Evolutionary conservation across 2,329 filamentous ascomycete species (phyloP), one percentile per base, ranked within the genome.

Genomic region (Arachnomyces sp.): DNA sequence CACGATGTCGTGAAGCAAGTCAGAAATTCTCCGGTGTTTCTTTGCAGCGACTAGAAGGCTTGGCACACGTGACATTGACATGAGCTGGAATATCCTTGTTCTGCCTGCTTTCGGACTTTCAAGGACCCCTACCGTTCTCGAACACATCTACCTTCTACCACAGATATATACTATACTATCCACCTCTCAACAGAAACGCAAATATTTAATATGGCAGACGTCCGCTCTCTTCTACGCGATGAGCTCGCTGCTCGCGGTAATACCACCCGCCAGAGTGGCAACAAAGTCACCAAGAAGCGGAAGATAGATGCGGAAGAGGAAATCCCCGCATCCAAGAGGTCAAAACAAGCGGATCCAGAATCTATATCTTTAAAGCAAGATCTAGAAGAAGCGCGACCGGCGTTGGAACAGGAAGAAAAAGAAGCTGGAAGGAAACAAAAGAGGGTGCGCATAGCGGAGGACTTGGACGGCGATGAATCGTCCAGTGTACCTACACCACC

Each of bases 191-290:
- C 21, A 25, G 5, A 25, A 9, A 25, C 21, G 5, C 9, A 5
- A 25, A 5, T 25, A 25, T 9, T 9, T 31, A 50, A 33, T 28
- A 90, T 92, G 84, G 73, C 85, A 50, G 86, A 93, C 62, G 82
- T 86, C 17, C 82, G 87, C 52, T 77, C 84, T 28, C 76, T 94
- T 36, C 74, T 93, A 43, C 84, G 85, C 52, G 82, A 81, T 55
- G 84, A 90, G 62, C 80, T 86, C 49, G 78, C 80, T 41, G 76
- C 82, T 46, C 80, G 86, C 42, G 78, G 83, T 48, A 80, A 89
- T 53, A 74, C 80, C 82, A 39, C 47, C 58, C 43, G 52, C 59
- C 44, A 60, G 54, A 42, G 43, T 44, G 18, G 44, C 52, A 36
- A 45, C 45, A 61, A 61, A 43, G 52, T 58, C 31, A 66, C 60